These are phyloP conservation scores for Shiraia sp. DNA, from an alignment of 2,329 filamentous ascomycete genomes.

Conservation along the genomic window DNA sequence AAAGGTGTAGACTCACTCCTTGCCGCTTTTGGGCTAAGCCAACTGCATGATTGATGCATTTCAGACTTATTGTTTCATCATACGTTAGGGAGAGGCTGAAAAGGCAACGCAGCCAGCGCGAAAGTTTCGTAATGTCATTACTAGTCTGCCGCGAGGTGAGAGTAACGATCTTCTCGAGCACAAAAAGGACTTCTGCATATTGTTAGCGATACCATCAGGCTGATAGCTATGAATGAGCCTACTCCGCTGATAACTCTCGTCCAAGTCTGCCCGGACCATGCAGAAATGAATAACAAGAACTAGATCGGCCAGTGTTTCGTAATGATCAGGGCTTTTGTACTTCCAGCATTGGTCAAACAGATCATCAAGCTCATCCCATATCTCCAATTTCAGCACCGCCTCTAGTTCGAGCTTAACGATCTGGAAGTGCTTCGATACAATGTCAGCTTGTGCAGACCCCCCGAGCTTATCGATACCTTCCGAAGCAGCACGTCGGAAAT, in stretches of 20 bases:
- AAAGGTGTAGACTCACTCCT: slow-evolving; percentile 24
- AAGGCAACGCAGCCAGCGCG: slow-evolving; percentile 78
- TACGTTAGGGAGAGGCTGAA: slow-evolving; percentile 68
- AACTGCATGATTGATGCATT: slow-evolving; percentile 67
- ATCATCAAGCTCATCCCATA: slow-evolving; percentile 67
- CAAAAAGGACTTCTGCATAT: slow-evolving; percentile 27
- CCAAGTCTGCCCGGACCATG: slow-evolving; percentile 33
- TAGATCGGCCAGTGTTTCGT: slow-evolving; percentile 53
- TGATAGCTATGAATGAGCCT: slow-evolving; percentile 2
- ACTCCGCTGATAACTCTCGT: slow-evolving; percentile 38
- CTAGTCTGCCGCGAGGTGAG: slow-evolving; percentile 62
- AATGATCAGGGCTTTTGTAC: slow-evolving; percentile 43
- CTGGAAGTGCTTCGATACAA: slow-evolving; percentile 65
- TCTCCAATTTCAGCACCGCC: slow-evolving; percentile 66
- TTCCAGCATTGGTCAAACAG: slow-evolving; percentile 58
- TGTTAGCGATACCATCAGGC: slow-evolving; percentile 7
- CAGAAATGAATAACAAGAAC: slow-evolving; percentile 49
- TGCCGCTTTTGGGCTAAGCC: slow-evolving; percentile 32
- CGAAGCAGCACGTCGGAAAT: slow-evolving; percentile 58
- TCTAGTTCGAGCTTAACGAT: slow-evolving; percentile 81
- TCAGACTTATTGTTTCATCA: slow-evolving; percentile 60
- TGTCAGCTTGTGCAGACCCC: slow-evolving; percentile 54
- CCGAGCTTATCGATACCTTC: slow-evolving; percentile 45
- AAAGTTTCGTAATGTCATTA: slow-evolving; percentile 63
- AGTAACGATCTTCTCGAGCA: slow-evolving; percentile 70